Percentiles rank a stretch among this genome's conserved stretches.
Evolutionary conservation across 345 rosid species (phyloP).

Genomic region (Boechera divaricarpa): DNA sequence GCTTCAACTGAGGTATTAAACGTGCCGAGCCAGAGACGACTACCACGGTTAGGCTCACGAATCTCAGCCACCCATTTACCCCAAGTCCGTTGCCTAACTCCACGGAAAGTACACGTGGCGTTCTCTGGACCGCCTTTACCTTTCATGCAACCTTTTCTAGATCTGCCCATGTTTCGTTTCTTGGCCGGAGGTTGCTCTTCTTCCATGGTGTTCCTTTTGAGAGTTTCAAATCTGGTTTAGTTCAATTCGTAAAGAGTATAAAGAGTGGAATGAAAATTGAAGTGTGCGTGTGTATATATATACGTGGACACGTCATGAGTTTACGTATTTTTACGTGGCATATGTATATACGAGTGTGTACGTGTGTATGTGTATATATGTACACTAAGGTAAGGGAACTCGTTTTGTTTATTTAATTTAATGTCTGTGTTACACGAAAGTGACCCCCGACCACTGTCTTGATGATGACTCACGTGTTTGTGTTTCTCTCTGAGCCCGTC

Average conservation of each 20-base stretch:
- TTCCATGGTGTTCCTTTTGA: constrained; percentile 37
- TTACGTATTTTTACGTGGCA: constrained; percentile 41
- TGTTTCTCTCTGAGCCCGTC: constrained; percentile 18
- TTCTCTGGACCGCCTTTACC: constrained; percentile 79
- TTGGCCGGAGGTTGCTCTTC: constrained; percentile 45
- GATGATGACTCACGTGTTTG: constrained; percentile 39
- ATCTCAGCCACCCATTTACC: constrained; percentile 78
- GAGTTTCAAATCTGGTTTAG: neutral
- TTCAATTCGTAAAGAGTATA: neutral
- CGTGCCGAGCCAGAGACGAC: constrained; percentile 65
- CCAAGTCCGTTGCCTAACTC: constrained; percentile 68
- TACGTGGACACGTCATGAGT: constrained; percentile 38
- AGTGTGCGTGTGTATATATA: constrained; percentile 14
- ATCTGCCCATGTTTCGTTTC: constrained; percentile 55
- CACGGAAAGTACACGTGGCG: constrained; percentile 57
- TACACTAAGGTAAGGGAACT: constrained; percentile 38
- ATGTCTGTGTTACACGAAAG: constrained; percentile 39
- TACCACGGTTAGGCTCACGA: constrained; percentile 56
- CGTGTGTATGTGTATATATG: constrained; percentile 30
- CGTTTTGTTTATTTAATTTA: constrained; percentile 15
- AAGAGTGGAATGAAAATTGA: constrained; percentile 8
- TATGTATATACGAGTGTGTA: constrained; percentile 20
- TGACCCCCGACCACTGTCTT: constrained; percentile 39
- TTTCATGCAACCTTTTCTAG: constrained; percentile 74
- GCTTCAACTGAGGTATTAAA: constrained; percentile 60